Evolutionary conservation across 257 asterid species (phyloP).

Genomic region (Cynanchum wilfordii): DNA sequence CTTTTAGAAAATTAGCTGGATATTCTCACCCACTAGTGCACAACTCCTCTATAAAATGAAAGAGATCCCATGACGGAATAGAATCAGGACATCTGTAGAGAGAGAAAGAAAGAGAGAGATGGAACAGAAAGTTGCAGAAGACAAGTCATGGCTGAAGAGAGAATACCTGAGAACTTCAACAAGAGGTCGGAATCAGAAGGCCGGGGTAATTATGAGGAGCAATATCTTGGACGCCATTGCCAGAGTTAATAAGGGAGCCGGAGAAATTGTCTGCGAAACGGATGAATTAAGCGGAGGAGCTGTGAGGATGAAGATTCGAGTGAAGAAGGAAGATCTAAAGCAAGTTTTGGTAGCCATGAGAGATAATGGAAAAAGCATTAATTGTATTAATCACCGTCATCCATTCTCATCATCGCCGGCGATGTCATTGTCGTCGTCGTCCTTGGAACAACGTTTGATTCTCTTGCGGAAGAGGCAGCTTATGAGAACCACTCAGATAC

Average conservation of each 20-base stretch:
- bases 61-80: not conserved
- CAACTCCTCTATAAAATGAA: not conserved
- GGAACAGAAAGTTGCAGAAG: conserved; percentile 24
- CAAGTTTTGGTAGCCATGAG: conserved; percentile 45
- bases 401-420: not conserved
- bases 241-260: conserved; percentile 23
- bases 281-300: conserved; percentile 19
- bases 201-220: conserved; percentile 11
- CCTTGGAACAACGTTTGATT: conserved; percentile 52
- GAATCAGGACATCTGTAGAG: not conserved
- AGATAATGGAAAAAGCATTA: conserved; percentile 18
- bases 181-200: conserved; percentile 36
- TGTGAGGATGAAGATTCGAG: conserved; percentile 43
- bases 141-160: conserved; percentile 25
- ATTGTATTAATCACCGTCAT: not conserved
- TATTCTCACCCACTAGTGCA: not conserved
- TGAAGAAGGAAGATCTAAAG: conserved; percentile 51
- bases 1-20: not conserved
- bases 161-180: conserved; percentile 24
- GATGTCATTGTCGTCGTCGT: conserved; percentile 3
- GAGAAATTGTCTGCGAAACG: conserved; percentile 14
- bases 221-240: conserved; percentile 37
- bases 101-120: not conserved
- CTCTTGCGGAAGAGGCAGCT: conserved; percentile 42
- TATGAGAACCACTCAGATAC: conserved; percentile 27